Evolutionary conservation across 2,329 filamentous ascomycete species (phyloP), one percentile per base, ranked within the genome.

Genomic region (Trichoderma sp.): DNA sequence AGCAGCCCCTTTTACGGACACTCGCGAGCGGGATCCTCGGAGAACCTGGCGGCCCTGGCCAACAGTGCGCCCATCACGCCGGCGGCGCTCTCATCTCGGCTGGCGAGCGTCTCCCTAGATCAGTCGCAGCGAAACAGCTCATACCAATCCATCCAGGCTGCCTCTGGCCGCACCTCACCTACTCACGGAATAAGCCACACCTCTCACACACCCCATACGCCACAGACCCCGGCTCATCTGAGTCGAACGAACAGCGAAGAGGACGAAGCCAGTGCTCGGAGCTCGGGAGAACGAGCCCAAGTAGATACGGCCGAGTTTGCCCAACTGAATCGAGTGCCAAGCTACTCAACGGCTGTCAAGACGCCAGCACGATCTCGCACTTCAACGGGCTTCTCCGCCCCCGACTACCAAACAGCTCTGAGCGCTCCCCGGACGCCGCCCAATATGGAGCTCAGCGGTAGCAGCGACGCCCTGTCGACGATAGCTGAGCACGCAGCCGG

Each of bases 1-100:
- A 92, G 86, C 74, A 97, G 92, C 43, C 95, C 95, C 0, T 89
- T 92, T 71, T 88, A 88, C 71, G 84, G 82, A 7, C 85, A 87
- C 58, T 89, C 91, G 62, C 88, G 92, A 64, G 85, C 89, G 54
- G 89, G 90, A 6, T 98, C 94, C 0, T 80, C 84, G 10, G 95
- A 98, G 71, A 94, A 97, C 73, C 81, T 98, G 56, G 55, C 85
- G 82, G 4, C 79, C 87, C 73, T 78, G 59, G 68, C 70, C 1
- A 71, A 75, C 65, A 72, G 70, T 56, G 69, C 69, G 14, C 72
- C 74, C 14, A 70, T 79, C 14, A 71, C 77, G 15, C 84, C 83
- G n/a, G 83, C 82, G 39, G 83, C 78, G 66, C 83, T 85, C 69
- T 91, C 76, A 77, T 89, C 77, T 77, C 88, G 77, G 62, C 82